Evolutionary conservation across 2,329 filamentous ascomycete genomes (phyloP), one percentile per base, ranked within the genome.

Genomic region (Cladosporium halotolerans): DNA sequence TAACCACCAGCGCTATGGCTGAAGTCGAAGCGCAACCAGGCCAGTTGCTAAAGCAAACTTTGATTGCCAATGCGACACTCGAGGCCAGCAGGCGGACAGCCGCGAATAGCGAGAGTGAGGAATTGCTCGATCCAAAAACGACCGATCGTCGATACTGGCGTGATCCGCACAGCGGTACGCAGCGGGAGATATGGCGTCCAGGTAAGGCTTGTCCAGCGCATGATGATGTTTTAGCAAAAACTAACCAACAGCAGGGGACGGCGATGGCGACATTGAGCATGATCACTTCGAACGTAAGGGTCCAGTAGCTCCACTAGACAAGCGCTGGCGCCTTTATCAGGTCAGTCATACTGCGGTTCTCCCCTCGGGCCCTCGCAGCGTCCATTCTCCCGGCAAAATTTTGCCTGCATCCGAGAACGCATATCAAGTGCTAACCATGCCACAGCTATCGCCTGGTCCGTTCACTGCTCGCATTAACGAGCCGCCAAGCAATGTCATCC

Each of bases 281-380:
- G 61, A 68, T 31, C 58, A 68, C 39, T 56, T 65, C 40, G 63
- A 68, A 19, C 59, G 58, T 1, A 28, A 39, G 11, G 61, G 57
- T 8, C 57, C 56, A 7, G 44, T 53, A 10, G 53, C 61, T 28
- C 56, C 58, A 18, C 40, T 62, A 2, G 56, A 61, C 14, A 55
- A 63, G 2, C 68, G 69, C 6, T 73, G 70, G 70, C 72, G 70
- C 33, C 44, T 75, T 7, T 73, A 70, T 57, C 66, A 64, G 50
- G 60, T 64, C 55, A 49, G 58, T 47, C 23, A 28, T 7, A 28
- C 7, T 28, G 23, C 4, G 23, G 23, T 28, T 7, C 23, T 5
- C 5, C 7, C 4, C 23, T 28, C 23, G 23, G 23, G 23, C 23
- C 6, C 9, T 32, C 23, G 7, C 7, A 28, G 7, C 23, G 7